Evolutionary conservation across 106 monocot species (phyloP), one percentile per base, ranked within the genome.

Genomic region (Dioscorea alata): DNA sequence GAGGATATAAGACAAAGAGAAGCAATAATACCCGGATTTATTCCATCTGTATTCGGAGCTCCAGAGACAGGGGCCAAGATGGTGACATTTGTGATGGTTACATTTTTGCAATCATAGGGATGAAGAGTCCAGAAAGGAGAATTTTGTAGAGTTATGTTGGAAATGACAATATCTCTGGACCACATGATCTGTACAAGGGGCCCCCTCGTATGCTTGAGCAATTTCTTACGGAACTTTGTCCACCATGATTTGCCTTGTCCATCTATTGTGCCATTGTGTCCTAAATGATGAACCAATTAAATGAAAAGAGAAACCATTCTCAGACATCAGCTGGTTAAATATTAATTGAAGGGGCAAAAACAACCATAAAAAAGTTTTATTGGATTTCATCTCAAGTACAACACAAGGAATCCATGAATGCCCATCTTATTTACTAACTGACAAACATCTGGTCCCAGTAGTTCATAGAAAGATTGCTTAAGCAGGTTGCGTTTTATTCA

Each of bases 91-190:
- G 75, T 61, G 19, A 83, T 23, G 66, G 76, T 83, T 58, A 84
- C 70, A 64, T 88, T 88, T 25, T 73, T 81, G 78, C 88, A 88
- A 42, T 88, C 88, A 64, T 76, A 88, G 22, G 88, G 88, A 70
- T 88, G 88, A 18, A 88, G 77, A 13, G 84, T 81, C 88, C 88
- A 88, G 60, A 88, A 88, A 70, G 88, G 88, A 68, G 88, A 84
- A 78, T 88, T 42, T 2, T 72, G 78, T 23, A 88, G 72, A 21
- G 88, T 88, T 17, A 88, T 81, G 65, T 84, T 81, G 33, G 88
- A 81, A 73, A 88, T 70, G 33, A 88, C 63, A 13, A 88, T 88
- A 59, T 84, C 81, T 32, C 64, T 81, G 21, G 84, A 88, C 80
- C 78, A 88, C 84, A 88, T 81, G 48, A 88, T 60, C 71, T 88